Evolutionary conservation across 352 stramenopile species (phyloP).

Genomic region (Aphanomyces astaci): DNA sequence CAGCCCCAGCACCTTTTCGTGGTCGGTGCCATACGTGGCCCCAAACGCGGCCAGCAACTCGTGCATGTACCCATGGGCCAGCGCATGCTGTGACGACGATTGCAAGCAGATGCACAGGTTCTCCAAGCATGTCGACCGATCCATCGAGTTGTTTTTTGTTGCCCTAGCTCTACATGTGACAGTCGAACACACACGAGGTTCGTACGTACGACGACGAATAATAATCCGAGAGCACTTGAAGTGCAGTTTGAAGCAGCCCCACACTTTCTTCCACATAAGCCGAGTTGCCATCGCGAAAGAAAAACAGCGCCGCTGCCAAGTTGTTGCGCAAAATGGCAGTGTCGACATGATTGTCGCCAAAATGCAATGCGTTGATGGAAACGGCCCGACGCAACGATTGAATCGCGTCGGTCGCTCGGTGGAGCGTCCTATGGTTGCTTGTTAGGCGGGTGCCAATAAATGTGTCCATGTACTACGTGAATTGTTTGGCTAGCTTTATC

Average conservation of each 20-base stretch:
- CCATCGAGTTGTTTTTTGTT: neutral
- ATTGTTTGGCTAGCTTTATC: conserved; percentile 20
- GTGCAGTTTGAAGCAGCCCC: neutral
- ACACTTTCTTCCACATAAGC: neutral
- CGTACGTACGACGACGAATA: neutral
- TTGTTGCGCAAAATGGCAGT: conserved; percentile 20
- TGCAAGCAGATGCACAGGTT: conserved; percentile 21
- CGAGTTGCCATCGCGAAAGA: neutral
- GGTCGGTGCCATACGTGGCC: conserved; percentile 41
- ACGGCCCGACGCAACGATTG: neutral
- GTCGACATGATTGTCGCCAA: neutral
- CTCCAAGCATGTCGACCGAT: conserved; percentile 6
- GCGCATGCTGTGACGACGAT: conserved; percentile 4
- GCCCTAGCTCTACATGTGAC: neutral
- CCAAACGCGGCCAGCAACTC: conserved; percentile 28
- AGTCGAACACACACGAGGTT: neutral
- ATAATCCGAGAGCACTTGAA: neutral
- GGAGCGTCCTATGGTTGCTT: neutral
- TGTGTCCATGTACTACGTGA: neutral
- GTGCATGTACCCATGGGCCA: conserved; percentile 27
- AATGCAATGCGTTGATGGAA: neutral
- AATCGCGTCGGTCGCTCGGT: neutral
- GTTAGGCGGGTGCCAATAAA: neutral
- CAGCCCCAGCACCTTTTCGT: conserved; percentile 41
- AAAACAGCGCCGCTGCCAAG: conserved; percentile 10